Percentiles rank a stretch among this genome's conserved stretches.
phyloP scores from a whole-genome alignment of 2,329 filamentous ascomycete species.

The Calonectria ilicicola region DNA sequence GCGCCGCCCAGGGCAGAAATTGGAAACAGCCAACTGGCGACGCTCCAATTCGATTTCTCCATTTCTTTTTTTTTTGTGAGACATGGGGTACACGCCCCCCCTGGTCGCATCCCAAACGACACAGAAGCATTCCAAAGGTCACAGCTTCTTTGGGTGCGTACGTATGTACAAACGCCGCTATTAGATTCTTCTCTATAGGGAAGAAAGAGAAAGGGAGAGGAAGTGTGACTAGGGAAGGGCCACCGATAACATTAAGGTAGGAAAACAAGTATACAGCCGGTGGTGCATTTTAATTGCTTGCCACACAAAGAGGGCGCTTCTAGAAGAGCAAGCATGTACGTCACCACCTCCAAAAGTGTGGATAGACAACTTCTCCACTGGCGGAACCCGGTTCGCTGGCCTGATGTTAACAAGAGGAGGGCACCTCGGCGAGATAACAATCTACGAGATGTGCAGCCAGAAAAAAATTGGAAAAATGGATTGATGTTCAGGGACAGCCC shows the following conservation, averaged over 20 bases:
- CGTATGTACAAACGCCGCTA: not conserved
- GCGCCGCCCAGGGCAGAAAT: not conserved
- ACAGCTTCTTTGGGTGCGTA: not conserved
- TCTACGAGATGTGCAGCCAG: not conserved
- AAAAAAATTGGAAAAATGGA: too few species aligned
- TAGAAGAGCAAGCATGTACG: not conserved
- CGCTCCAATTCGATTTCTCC: not conserved
- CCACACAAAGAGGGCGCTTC: not conserved
- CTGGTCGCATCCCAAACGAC: not conserved
- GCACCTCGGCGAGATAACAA: not conserved
- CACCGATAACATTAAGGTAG: too few species aligned
- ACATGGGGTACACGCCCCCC: not conserved
- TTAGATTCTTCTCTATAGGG: not conserved
- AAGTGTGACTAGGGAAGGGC: too few species aligned
- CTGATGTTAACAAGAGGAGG: not conserved
- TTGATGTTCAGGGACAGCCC: slow-evolving; percentile 1
- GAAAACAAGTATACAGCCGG: too few species aligned
- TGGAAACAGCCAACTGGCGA: not conserved
- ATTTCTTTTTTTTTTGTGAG: not conserved
- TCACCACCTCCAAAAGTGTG: not conserved
- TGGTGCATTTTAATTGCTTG: not conserved
- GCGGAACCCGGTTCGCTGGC: not conserved
- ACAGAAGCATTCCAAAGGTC: not conserved
- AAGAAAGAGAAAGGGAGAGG: too few species aligned
- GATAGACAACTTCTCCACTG: not conserved